phyloP scores from a whole-genome alignment of 305 asterid species.

The Fraxinus sp. region DNA sequence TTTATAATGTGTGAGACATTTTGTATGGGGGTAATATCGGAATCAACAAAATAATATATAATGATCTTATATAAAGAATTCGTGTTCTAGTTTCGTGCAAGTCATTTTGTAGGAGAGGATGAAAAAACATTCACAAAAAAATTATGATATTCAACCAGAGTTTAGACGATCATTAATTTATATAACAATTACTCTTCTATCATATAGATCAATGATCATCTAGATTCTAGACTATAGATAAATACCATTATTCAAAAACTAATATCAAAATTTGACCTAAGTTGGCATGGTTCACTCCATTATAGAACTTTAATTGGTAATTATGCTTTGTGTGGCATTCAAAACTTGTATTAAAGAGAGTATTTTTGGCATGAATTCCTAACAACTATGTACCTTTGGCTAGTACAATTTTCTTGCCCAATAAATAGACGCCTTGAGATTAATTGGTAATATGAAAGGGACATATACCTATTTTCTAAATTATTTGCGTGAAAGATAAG shows the following conservation, averaged over 20 bases:
- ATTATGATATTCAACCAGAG: too few species aligned
- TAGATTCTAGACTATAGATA: background rate
- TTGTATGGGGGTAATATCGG: background rate
- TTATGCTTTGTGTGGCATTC: background rate
- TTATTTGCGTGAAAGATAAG: background rate
- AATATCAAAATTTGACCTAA: background rate
- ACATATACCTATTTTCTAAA: background rate
- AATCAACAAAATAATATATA: background rate
- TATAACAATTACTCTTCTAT: too few species aligned
- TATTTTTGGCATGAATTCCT: background rate
- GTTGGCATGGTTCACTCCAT: background rate
- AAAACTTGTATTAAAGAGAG: background rate
- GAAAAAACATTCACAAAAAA: background rate
- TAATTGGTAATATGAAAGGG: background rate
- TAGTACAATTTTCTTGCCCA: background rate
- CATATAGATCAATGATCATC: background rate
- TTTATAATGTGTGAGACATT: background rate
- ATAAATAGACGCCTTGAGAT: background rate
- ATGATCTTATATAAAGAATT: background rate
- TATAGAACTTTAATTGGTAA: background rate
- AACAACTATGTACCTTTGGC: background rate
- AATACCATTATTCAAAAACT: background rate
- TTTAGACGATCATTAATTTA: background rate
- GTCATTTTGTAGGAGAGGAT: background rate
- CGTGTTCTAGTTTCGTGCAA: background rate